Evolutionary conservation across 2,329 filamentous ascomycete genomes (phyloP).

Genomic region (Hymenoscyphus salicellus): DNA sequence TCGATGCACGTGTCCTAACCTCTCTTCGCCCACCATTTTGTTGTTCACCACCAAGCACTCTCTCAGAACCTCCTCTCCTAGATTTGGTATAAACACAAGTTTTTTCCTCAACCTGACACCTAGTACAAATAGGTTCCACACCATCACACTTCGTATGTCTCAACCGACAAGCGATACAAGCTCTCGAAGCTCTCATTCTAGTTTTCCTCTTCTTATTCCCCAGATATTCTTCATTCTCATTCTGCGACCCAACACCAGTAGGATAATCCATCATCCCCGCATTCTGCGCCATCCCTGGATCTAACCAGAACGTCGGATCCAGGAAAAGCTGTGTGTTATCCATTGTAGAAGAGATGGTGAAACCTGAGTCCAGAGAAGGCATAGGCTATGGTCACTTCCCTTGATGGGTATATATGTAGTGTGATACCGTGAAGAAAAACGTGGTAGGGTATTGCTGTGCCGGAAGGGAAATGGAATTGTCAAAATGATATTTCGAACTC

Average conservation of each 20-base stretch:
- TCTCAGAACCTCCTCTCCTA: constrained; percentile 42
- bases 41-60: neutral
- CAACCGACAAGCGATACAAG: constrained; percentile 51
- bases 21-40: too few species aligned
- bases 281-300: neutral
- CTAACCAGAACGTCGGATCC: constrained; percentile 5
- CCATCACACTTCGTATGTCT: constrained; percentile 54
- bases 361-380: neutral
- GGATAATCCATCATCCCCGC: neutral
- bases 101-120: constrained; percentile 44
- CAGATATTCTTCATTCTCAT: neutral
- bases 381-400: neutral
- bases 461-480: neutral
- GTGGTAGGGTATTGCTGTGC: neutral
- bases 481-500: neutral
- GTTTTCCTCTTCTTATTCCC: constrained; percentile 13
- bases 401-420: neutral
- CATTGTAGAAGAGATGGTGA: neutral
- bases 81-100: constrained; percentile 52
- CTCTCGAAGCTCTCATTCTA: constrained; percentile 37
- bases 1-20: neutral
- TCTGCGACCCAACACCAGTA: neutral
- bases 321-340: neutral
- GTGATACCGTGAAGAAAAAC: neutral
- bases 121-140: constrained; percentile 44